phyloP scores from a whole-genome alignment of 768 basidiomycete species.

The Suillus variegatus region DNA sequence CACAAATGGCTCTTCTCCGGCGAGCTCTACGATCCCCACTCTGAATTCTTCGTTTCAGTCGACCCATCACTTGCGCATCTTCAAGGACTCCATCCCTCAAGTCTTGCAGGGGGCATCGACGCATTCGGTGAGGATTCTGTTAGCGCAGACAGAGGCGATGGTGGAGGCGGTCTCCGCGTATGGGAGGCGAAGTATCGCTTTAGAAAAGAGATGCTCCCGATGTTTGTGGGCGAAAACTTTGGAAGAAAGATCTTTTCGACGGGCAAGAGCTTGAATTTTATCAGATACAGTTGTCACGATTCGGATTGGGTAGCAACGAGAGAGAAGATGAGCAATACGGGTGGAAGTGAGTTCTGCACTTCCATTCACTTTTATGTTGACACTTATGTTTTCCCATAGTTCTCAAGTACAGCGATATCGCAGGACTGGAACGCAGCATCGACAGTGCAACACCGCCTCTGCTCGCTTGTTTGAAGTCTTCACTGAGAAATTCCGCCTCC shows the following conservation, averaged over 20 bases:
- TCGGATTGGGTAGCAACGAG: conserved; percentile 95
- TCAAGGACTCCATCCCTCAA: conserved; percentile 62
- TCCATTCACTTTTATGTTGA: background rate
- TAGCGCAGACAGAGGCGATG: conserved; percentile 60
- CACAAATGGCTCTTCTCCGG: conserved; percentile 97
- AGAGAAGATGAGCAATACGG: conserved; percentile 85
- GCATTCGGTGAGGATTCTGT: conserved; percentile 54
- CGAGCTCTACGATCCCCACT: conserved; percentile 91
- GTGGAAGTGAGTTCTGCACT: conserved; percentile 63
- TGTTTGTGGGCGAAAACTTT: conserved; percentile 93
- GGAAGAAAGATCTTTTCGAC: conserved; percentile 99
- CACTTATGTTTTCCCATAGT: conserved; percentile 42
- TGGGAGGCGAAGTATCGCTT: conserved; percentile 96
- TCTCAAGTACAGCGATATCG: conserved; percentile 92
- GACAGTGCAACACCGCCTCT: conserved; percentile 91
- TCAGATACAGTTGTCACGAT: conserved; percentile 95
- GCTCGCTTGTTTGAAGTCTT: conserved; percentile 95
- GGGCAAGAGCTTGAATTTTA: conserved; percentile 97
- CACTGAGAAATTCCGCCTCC: conserved; percentile 90
- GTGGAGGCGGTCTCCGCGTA: conserved; percentile 71
- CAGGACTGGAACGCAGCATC: conserved; percentile 93
- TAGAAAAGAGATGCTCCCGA: conserved; percentile 89
- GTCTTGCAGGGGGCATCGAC: conserved; percentile 56
- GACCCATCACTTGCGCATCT: conserved; percentile 77
- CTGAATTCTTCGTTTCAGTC: conserved; percentile 94